These are phyloP conservation scores for Paratinospora sagittata DNA, from an alignment of 164 flowering plant species.

Conservation along the genomic window DNA sequence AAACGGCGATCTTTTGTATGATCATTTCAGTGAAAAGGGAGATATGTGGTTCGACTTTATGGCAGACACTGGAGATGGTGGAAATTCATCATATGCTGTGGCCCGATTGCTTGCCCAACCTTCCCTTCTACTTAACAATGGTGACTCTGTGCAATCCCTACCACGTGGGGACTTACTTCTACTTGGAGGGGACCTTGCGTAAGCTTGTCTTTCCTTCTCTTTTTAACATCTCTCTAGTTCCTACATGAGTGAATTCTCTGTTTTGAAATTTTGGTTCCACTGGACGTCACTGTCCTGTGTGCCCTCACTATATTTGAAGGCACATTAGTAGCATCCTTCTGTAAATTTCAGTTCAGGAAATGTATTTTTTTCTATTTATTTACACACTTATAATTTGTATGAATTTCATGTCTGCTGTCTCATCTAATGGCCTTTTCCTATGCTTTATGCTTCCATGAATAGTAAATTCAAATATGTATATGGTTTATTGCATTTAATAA, in stretches of 20 bases:
- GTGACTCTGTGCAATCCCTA: conserved; percentile 33
- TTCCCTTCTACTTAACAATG: conserved; percentile 30
- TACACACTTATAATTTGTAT: background rate
- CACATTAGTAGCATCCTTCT: background rate
- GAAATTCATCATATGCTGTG: conserved; percentile 86
- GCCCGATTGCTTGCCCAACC: conserved; percentile 95
- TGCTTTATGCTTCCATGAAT: background rate
- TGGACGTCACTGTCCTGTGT: background rate
- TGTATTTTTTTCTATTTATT: background rate
- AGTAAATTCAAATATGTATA: background rate
- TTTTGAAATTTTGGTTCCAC: background rate
- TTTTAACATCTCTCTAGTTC: background rate
- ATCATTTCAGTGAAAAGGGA: conserved; percentile 69
- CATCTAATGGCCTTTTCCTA: background rate
- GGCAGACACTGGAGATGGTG: conserved; percentile 99
- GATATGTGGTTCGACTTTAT: conserved; percentile 98
- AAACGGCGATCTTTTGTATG: conserved; percentile 58
- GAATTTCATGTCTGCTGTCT: background rate
- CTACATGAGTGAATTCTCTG: background rate
- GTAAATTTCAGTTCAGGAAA: background rate
- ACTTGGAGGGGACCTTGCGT: conserved; percentile 99
- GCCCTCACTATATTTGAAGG: background rate
- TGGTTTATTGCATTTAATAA: too few relatives aligned
- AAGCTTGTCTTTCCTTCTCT: conserved; percentile 30
- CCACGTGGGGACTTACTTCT: conserved; percentile 82